phyloP scores from a whole-genome alignment of 257 asterid species.

The Handroanthus guayacan region DNA sequence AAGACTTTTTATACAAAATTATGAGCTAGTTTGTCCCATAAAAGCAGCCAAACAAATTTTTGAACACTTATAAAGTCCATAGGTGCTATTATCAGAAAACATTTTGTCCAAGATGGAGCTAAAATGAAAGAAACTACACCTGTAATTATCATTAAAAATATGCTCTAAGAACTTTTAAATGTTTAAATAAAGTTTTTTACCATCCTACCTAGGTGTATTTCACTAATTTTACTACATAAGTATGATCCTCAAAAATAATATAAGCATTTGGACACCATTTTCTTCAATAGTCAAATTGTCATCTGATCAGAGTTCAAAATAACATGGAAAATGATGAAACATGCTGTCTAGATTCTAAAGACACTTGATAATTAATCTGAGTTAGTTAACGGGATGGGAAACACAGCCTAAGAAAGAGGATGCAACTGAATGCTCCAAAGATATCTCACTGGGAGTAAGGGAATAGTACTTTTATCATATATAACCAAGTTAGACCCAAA shows the following conservation, averaged over 20 bases:
- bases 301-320: not conserved
- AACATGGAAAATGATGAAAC: not conserved
- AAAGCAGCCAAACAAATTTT: constrained; percentile 1
- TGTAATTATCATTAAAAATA: not conserved
- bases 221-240: not conserved
- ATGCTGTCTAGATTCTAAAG: not conserved
- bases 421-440: constrained; percentile 11
- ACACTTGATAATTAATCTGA: not conserved
- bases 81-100: not conserved
- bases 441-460: not conserved
- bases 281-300: not conserved
- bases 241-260: not conserved
- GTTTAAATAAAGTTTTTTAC: not conserved
- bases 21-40: not conserved
- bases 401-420: not conserved
- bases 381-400: not conserved
- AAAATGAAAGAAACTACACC: not conserved
- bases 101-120: not conserved
- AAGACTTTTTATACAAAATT: not conserved
- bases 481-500: not conserved
- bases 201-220: constrained; percentile 2
- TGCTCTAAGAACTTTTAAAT: not conserved
- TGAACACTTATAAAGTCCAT: not conserved
- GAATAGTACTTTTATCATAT: not conserved
- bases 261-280: not conserved